Base-by-base conservation (phyloP, 495 filamentous ascomycete genomes). In the Aspergillus biplanus region DNA sequence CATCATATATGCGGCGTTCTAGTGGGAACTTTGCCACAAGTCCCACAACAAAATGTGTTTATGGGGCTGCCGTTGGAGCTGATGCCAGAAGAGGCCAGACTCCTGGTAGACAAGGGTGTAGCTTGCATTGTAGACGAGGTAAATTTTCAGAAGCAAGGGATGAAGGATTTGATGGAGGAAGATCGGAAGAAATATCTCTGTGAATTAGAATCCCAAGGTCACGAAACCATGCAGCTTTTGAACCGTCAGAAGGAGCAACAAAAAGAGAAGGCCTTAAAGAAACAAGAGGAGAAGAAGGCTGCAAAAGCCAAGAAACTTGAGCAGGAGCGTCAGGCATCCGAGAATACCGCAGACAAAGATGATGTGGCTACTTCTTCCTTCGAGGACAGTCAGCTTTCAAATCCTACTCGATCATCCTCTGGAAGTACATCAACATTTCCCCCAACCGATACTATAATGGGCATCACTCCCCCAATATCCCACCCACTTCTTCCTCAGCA, bases 41-140 rank as follows among this genome's bases (percentile, higher is more conserved):
- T 89, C 47, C 92, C 94, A 6, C 92, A 94, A 67, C 95, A 99
- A 74, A 99, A 97, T 80, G 83, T 97, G 55, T 97, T 98, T 72
- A 83, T 93, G 61, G 92, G 95, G 18, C 75, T 98, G 39, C 95
- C 95, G 2, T 69, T 97, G 42, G 89, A 97, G 78, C 79, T 99
- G 46, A 92, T 94, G 84, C 88, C 91, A 0, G 95, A 98, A 73
- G 95, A 99, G 78, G 93, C 88, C 4, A 84, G 86, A 59, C 71
- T 97, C 59, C 83, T 99, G 35, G 87, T 96, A 62, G 91, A 97
- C 66, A 89, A 88, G 67, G 87, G 85, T 67, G 84, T 87, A 67
- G 93, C 84, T 60, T 92, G 89, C 75, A 84, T 96, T 62, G 88
- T 90, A 68, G 89, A 97, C 72, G 92, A 96, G 74, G 78, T 80